Percentiles rank a stretch among this genome's conserved stretches.
These are phyloP conservation scores for Epichloe glyceriae DNA, from an alignment of 2,329 filamentous ascomycete genomes.

Conservation along the genomic window DNA sequence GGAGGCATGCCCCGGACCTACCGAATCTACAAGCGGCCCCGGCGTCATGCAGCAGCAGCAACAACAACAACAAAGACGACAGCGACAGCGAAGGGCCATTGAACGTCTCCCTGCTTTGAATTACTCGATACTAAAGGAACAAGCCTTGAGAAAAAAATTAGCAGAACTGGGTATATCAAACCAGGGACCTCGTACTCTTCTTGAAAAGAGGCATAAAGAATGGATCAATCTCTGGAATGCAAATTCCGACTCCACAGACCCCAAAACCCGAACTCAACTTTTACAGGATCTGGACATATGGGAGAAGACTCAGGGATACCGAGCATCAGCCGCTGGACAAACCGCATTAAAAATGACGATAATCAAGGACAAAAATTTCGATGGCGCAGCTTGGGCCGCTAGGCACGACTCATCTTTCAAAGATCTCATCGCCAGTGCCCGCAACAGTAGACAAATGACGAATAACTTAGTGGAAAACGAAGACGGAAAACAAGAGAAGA, in stretches of 20 bases:
- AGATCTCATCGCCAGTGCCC: slow-evolving; percentile 65
- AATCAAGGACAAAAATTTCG: slow-evolving; percentile 84
- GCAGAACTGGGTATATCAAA: slow-evolving; percentile 65
- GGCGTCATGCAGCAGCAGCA: not conserved
- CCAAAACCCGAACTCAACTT: slow-evolving; percentile 58
- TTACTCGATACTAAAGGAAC: slow-evolving; percentile 78
- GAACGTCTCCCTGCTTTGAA: slow-evolving; percentile 69
- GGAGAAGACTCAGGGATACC: slow-evolving; percentile 70
- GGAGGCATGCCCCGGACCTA: slow-evolving; percentile 45
- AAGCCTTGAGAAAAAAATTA: slow-evolving; percentile 66
- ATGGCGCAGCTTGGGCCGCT: slow-evolving; percentile 60
- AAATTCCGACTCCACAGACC: slow-evolving; percentile 74
- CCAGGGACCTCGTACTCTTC: slow-evolving; percentile 51
- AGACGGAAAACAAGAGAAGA: not conserved
- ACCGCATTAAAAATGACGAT: slow-evolving; percentile 24
- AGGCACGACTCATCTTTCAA: slow-evolving; percentile 66
- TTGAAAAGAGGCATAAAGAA: slow-evolving; percentile 75
- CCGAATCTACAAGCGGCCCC: slow-evolving; percentile 13
- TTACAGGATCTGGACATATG: slow-evolving; percentile 70
- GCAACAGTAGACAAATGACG: slow-evolving; percentile 27
- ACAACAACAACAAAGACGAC: not conserved
- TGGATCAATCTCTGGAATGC: slow-evolving; percentile 96
- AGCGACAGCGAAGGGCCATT: slow-evolving; percentile 11
- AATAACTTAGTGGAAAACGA: not conserved
- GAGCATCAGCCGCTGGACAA: slow-evolving; percentile 29